Conservation (phyloP, 1,139 yeast species). For the Arxiozyma slooffiae region DNA sequence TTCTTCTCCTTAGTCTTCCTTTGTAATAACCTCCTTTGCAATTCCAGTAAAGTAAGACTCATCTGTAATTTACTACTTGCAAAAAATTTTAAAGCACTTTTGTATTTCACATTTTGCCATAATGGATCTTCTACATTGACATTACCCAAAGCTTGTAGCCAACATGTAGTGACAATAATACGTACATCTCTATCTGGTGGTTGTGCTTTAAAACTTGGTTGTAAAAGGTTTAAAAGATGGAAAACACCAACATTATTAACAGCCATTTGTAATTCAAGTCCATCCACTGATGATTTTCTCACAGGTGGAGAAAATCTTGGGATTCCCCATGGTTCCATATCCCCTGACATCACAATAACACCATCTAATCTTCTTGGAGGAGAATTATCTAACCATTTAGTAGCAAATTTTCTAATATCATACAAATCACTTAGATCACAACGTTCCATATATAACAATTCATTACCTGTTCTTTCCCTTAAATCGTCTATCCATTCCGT, state of each 20-base stretch:
- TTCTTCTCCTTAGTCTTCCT: constrained; percentile 29
- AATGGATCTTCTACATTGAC: constrained; percentile 59
- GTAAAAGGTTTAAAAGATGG: constrained; percentile 66
- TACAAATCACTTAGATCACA: constrained; percentile 70
- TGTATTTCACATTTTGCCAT: constrained; percentile 51
- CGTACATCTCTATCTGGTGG: constrained; percentile 93
- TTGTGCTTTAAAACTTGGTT: constrained; percentile 76
- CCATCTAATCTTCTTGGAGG: constrained; percentile 91
- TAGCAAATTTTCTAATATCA: constrained; percentile 82
- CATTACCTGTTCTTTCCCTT: constrained; percentile 58
- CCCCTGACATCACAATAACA: constrained; percentile 79
- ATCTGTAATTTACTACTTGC: constrained; percentile 76
- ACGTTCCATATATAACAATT: constrained; percentile 74
- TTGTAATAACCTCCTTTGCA: constrained; percentile 51
- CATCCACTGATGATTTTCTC: constrained; percentile 64
- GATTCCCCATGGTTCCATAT: constrained; percentile 50
- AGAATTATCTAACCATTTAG: constrained; percentile 82
- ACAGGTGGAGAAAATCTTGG: constrained; percentile 17
- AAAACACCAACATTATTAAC: constrained; percentile 72
- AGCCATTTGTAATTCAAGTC: constrained; percentile 77
- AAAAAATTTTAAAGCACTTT: constrained; percentile 62
- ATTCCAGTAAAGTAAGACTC: constrained; percentile 63
- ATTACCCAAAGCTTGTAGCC: constrained; percentile 63
- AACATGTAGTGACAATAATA: constrained; percentile 63
- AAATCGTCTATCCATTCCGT: constrained; percentile 71